A percentile compares a stretch with the other conserved stretches of the same genome.
Evolutionary conservation across 1,139 yeast species (phyloP).

Genomic region (Pichia sp.): DNA sequence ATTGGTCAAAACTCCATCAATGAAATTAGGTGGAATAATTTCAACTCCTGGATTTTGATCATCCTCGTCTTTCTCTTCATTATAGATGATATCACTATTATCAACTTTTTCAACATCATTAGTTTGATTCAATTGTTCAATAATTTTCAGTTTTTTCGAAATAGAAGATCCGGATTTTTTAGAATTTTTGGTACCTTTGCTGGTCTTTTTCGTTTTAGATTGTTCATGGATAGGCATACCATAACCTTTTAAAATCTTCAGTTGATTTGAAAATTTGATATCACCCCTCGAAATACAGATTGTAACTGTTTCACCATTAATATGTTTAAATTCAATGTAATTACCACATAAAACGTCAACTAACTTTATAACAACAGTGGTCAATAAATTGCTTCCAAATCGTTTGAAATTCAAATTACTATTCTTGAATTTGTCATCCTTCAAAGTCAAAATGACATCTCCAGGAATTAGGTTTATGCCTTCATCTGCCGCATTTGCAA

Average conservation of each 20-base stretch:
- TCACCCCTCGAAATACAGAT: conserved; percentile 38
- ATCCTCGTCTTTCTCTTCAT: not conserved
- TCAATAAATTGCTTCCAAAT: conserved; percentile 35
- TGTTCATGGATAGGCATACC: conserved; percentile 58
- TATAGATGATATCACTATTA: not conserved
- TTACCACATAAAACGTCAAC: conserved; percentile 53
- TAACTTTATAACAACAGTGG: conserved; percentile 40
- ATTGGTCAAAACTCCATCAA: not conserved
- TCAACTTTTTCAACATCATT: not conserved
- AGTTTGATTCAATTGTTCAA: not conserved
- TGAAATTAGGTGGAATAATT: not conserved
- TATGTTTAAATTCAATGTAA: conserved; percentile 33
- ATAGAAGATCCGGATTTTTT: not conserved
- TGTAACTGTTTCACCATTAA: conserved; percentile 37
- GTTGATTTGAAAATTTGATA: conserved; percentile 34
- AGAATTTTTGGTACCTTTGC: too few species aligned
- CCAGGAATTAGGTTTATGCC: conserved; percentile 55
- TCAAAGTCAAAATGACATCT: conserved; percentile 45
- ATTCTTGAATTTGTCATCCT: conserved; percentile 17
- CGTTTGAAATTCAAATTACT: conserved; percentile 37
- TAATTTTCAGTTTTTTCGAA: not conserved
- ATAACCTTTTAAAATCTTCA: conserved; percentile 40
- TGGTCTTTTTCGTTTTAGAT: not conserved
- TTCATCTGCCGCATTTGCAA: conserved; percentile 58
- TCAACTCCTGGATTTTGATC: not conserved